A percentile compares a stretch with the other conserved stretches of the same genome.
Evolutionary conservation across 768 basidiomycete species (phyloP).

Genomic region (Auricularia sp.): DNA sequence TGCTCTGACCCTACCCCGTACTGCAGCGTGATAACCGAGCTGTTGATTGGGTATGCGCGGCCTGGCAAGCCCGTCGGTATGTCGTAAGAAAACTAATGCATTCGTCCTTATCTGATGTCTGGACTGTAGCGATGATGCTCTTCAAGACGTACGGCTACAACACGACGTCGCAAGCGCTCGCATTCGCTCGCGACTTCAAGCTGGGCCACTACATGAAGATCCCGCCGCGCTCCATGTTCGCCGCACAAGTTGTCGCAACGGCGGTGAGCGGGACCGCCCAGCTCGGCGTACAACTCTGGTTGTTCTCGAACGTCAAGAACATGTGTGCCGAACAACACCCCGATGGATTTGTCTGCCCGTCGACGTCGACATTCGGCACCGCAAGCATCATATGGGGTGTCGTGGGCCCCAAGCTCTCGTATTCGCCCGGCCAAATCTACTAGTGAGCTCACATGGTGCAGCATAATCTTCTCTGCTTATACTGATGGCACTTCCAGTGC

Average conservation of each 20-base stretch:
- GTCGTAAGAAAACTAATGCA: constrained; percentile 14
- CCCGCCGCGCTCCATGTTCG: constrained; percentile 24
- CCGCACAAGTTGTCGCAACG: constrained; percentile 23
- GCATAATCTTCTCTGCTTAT: constrained; percentile 20
- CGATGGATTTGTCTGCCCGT: constrained; percentile 21
- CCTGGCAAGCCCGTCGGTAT: constrained; percentile 64
- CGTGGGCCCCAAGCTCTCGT: neutral
- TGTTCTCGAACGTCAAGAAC: constrained; percentile 21
- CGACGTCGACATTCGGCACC: constrained; percentile 24
- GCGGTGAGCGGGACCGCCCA: constrained; percentile 35
- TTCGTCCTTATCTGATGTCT: constrained; percentile 4
- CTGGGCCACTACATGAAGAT: constrained; percentile 31
- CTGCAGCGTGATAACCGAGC: constrained; percentile 54
- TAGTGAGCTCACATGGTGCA: neutral
- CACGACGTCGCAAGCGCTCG: constrained; percentile 50
- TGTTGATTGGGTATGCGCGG: constrained; percentile 67
- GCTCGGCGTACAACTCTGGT: constrained; percentile 13
- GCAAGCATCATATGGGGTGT: constrained; percentile 23
- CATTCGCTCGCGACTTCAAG: constrained; percentile 69
- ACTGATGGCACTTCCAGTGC: constrained; percentile 21
- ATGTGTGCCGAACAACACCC: constrained; percentile 26
- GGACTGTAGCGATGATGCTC: constrained; percentile 46
- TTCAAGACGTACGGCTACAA: constrained; percentile 53
- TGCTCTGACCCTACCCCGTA: neutral
- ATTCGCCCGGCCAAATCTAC: neutral